Conservation (phyloP, 2,329 filamentous ascomycete species). For the Leptosphaerulina australis region DNA sequence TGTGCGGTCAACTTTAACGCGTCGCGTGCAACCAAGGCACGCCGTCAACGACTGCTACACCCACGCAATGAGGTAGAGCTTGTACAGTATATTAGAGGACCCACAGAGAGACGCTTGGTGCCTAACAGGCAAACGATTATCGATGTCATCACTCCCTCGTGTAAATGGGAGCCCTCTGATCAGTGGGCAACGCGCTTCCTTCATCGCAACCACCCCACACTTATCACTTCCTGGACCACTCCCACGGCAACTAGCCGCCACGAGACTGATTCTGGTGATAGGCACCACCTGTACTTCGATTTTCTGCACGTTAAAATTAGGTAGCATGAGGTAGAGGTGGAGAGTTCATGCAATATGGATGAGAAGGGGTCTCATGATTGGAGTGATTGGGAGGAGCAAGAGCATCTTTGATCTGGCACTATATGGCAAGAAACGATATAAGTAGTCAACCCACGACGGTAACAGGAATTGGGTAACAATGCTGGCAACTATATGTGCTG, state of each 20-base stretch:
- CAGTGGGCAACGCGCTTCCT: no score
- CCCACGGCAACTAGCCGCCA: no score
- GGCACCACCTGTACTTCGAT: background rate
- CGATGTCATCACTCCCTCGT: background rate
- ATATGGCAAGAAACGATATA: background rate
- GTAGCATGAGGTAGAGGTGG: background rate
- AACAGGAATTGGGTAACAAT: conserved; percentile 14
- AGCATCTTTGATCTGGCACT: background rate
- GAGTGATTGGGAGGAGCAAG: background rate
- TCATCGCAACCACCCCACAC: no score
- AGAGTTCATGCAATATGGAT: background rate
- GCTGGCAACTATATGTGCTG: conserved; percentile 17
- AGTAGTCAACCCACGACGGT: conserved; percentile 10
- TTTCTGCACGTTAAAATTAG: background rate
- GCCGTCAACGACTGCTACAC: no score
- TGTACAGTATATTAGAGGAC: no score
- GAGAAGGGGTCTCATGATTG: conserved; percentile 4
- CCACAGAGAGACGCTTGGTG: no score
- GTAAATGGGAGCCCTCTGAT: background rate
- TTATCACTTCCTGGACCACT: no score
- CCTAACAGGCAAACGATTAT: no score
- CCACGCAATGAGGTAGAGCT: no score
- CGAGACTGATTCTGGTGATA: background rate
- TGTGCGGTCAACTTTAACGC: no score
- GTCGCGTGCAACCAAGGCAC: no score